Percentiles rank a stretch among this genome's conserved stretches.
Evolutionary conservation across 75 land plant genomes (phyloP).

Genomic region (Adiantum capillusveneris): DNA sequence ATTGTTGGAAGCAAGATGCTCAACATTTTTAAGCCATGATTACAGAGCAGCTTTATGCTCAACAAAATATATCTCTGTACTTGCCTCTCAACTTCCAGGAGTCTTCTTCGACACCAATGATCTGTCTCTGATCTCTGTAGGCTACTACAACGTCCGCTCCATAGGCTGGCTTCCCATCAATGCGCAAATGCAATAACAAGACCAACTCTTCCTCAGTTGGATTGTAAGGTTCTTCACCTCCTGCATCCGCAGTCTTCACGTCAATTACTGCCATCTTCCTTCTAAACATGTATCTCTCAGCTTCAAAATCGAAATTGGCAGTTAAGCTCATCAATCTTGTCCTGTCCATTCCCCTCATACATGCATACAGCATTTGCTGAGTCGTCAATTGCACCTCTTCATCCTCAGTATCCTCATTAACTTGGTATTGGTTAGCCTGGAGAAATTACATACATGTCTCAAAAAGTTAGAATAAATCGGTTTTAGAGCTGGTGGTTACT

Average conservation of each 20-base stretch:
- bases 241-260: conserved; percentile 17
- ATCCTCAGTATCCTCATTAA: neutral
- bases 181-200: conserved; percentile 20
- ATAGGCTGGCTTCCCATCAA: conserved; percentile 25
- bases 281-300: neutral
- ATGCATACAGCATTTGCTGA: conserved; percentile 9
- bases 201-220: conserved; percentile 27
- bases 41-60: too few species aligned
- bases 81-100: conserved; percentile 13
- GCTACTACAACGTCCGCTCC: conserved; percentile 32
- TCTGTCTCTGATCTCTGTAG: neutral
- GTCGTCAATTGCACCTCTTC: conserved; percentile 9
- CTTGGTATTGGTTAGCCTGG: too few species aligned
- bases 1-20: too few species aligned
- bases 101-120: neutral
- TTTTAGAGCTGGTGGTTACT: too few species aligned
- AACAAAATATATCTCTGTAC: too few species aligned
- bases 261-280: conserved; percentile 4
- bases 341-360: conserved; percentile 25
- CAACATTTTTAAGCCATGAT: too few species aligned
- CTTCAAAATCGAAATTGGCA: conserved; percentile 9
- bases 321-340: conserved; percentile 24
- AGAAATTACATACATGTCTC: too few species aligned
- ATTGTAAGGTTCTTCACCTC: conserved; percentile 30
- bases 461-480: too few species aligned